phyloP scores from a whole-genome alignment of 352 stramenopile species.

The Albugo candida region DNA sequence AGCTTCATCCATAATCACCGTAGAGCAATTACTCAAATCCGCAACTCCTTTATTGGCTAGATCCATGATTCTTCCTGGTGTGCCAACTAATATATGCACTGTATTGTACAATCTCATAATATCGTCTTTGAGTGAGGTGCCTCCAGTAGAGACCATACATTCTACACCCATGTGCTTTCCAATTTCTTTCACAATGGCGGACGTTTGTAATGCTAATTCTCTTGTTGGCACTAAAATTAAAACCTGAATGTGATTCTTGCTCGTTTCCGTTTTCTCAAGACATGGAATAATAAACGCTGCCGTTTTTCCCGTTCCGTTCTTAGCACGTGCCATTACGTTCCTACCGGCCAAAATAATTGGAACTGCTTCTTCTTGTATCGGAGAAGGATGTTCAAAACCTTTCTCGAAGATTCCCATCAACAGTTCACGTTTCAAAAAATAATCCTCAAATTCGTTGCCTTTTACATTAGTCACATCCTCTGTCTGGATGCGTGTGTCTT shows the following conservation, averaged over 20 bases:
- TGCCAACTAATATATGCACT: constrained; percentile 98
- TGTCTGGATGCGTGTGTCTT: constrained; percentile 80
- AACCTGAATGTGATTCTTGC: constrained; percentile 94
- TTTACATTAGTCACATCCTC: constrained; percentile 98
- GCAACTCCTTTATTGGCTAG: constrained; percentile 96
- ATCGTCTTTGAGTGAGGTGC: constrained; percentile 97
- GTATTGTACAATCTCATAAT: constrained; percentile 99
- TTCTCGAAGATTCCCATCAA: constrained; percentile 99
- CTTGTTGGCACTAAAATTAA: constrained; percentile 97
- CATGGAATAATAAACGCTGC: constrained; percentile 98
- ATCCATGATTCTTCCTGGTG: constrained; percentile 96
- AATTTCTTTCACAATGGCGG: constrained; percentile 95
- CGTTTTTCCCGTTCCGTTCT: constrained; percentile 99
- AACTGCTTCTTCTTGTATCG: constrained; percentile 98
- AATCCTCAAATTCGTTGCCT: constrained; percentile 99
- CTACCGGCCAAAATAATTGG: constrained; percentile 95
- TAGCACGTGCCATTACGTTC: constrained; percentile 96
- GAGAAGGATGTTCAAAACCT: constrained; percentile 96
- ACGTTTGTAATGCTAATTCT: constrained; percentile 98
- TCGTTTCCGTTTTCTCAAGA: constrained; percentile 97
- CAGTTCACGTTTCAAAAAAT: constrained; percentile 97
- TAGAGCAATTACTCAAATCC: constrained; percentile 91
- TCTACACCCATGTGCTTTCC: constrained; percentile 94
- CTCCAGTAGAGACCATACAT: constrained; percentile 97
- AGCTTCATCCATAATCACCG: constrained; percentile 98